Base-by-base conservation (phyloP, 768 basidiomycete species). In the Pisolithus marmoratus region DNA sequence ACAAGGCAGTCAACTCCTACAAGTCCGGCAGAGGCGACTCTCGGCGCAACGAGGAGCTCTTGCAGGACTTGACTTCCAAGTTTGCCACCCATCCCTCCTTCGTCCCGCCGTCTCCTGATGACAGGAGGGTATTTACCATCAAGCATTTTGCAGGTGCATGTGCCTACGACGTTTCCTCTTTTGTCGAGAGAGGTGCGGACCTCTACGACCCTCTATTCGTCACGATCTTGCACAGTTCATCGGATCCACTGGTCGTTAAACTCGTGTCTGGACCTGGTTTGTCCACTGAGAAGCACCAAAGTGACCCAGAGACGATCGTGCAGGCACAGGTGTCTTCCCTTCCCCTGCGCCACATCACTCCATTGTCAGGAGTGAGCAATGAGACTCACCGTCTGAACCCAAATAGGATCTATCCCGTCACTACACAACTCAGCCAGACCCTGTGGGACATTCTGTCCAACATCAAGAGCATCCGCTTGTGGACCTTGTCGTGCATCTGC, bases 271-370 rank as follows among this genome's bases (percentile, higher is more conserved):
- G 83, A 3, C 80, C 83, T 31, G 77, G 80, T 53, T 63, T 84
- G 57, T 78, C 83, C 12, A 71, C 72, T 1, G 83, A 84, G 66
- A 72, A 70, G 45, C 83, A 84, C 51, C 74, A 75, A 19, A 75
- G 80, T 51, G 83, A 84, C 54, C 70, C 75, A 41, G 66, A 65
- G 53, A 81, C 76, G 54, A 75, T 83, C 52, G 83, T 83, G 27
- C 82, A 84, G 59, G 80, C 83, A 23, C 82, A 84, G 58, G 80
- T 84, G 8, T 80, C 81, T 5, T 76, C 76, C 15, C 75, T 74
- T 8, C 81, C 82, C 19, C 70, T 84, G 9, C 78, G 83, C 24
- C 66, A 66, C 14, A 72, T 75, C 4, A 77, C 77, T 0, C 60
- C 68, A n/a, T 59, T 76, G 37, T 41, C 64, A 22, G 48, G 50